A percentile compares a stretch with the other conserved stretches of the same genome.
These are phyloP conservation scores for Wickerhamomyces sp. DNA, from an alignment of 1,139 yeast genomes.

Conservation along the genomic window DNA sequence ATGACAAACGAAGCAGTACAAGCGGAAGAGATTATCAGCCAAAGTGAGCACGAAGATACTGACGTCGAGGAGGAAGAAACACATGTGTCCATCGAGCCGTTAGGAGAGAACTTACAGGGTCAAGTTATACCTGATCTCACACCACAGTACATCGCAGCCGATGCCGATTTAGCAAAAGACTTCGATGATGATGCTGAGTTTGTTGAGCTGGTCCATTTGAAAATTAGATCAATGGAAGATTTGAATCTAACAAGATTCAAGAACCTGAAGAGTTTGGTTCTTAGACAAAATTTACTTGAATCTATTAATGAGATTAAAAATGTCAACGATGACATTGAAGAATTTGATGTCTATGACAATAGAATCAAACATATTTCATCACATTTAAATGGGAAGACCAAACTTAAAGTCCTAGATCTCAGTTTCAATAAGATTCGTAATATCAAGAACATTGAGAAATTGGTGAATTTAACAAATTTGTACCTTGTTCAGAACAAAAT, in stretches of 20 bases:
- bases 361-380: slow-evolving; percentile 79
- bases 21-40: slow-evolving; percentile 6
- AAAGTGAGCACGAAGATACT: slow-evolving; percentile 19
- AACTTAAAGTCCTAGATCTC: slow-evolving; percentile 65
- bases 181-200: slow-evolving; percentile 58
- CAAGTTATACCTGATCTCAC: slow-evolving; percentile 53
- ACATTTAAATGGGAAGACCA: slow-evolving; percentile 54
- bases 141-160: slow-evolving; percentile 40
- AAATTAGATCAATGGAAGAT: slow-evolving; percentile 63
- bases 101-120: slow-evolving; percentile 28
- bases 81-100: background rate
- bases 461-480: slow-evolving; percentile 59
- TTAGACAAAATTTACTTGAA: slow-evolving; percentile 81
- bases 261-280: slow-evolving; percentile 56
- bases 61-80: slow-evolving; percentile 14
- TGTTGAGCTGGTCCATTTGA: slow-evolving; percentile 76
- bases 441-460: slow-evolving; percentile 70
- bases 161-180: slow-evolving; percentile 58
- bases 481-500: slow-evolving; percentile 91
- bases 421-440: slow-evolving; percentile 89
- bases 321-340: slow-evolving; percentile 58
- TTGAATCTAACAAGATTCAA: slow-evolving; percentile 57
- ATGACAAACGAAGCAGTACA: background rate
- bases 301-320: slow-evolving; percentile 67
- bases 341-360: slow-evolving; percentile 89